These are phyloP conservation scores for Strigomonas culicis DNA, from an alignment of 208 protist species.

Conservation along the genomic window DNA sequence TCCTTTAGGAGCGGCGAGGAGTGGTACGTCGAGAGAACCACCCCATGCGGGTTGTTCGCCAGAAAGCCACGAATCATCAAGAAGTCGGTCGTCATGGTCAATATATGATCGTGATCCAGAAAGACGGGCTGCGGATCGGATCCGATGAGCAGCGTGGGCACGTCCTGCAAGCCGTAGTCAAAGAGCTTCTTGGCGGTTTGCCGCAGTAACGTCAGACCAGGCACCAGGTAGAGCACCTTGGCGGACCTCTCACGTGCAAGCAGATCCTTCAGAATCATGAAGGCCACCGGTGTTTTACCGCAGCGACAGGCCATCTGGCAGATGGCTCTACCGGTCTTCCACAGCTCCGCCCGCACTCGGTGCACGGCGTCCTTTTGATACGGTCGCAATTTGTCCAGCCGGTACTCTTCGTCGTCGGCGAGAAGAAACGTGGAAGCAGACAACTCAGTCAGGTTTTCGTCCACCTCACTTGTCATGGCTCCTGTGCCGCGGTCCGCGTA, in stretches of 20 bases:
- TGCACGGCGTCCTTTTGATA: conserved; percentile 70
- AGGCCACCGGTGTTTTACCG: conserved; percentile 77
- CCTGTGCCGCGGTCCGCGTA: neutral
- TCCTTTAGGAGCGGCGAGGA: conserved; percentile 58
- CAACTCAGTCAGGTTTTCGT: neutral
- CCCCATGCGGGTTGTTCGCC: conserved; percentile 21
- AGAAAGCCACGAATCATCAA: conserved; percentile 40
- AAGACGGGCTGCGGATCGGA: conserved; percentile 39
- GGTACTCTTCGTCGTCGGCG: conserved; percentile 8
- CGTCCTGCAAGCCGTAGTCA: conserved; percentile 45
- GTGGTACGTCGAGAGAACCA: conserved; percentile 74
- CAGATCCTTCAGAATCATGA: conserved; percentile 36
- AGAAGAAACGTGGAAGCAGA: neutral
- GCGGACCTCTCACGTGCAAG: conserved; percentile 8
- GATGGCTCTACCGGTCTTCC: conserved; percentile 28
- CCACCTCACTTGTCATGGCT: neutral
- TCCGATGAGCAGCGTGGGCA: conserved; percentile 59
- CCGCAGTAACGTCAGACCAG: conserved; percentile 61
- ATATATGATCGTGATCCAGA: conserved; percentile 15
- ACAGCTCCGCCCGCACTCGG: conserved; percentile 36
- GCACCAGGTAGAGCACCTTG: conserved; percentile 67
- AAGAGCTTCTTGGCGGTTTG: conserved; percentile 66
- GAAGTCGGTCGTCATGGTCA: conserved; percentile 61
- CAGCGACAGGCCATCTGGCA: conserved; percentile 83
- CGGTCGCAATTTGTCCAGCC: conserved; percentile 35